Base-by-base conservation (phyloP, 208 protist genomes). In the Porcisia hertigi region DNA sequence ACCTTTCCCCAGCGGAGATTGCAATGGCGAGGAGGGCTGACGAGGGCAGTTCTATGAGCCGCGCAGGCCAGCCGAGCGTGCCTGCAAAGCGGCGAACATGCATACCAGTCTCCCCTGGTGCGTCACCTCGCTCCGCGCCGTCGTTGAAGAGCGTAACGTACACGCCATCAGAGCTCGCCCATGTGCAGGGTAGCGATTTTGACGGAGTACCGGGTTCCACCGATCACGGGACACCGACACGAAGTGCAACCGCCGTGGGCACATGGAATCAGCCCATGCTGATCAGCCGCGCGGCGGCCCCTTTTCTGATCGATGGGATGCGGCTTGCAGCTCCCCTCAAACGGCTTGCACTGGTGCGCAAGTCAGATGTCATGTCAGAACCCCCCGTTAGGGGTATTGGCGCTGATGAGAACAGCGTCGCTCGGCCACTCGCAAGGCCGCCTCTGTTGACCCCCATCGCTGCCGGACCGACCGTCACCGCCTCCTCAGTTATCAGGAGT, bases 121-220 rank as follows among this genome's bases (percentile, higher is more conserved):
- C 54, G 6, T 81, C 71, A 1, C 49, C 63, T 34, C 72, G 63
- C 25, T 84, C 83, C 6, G 79, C 72, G n/a, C 82, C 83, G 11
- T 89, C 86, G 39, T 57, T 86, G 16, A 75, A 84, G n/a, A 89
- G 86, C 73, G 76, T 65, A 16, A 89, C 86, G 43, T 80, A 87
- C 55, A 57, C 71, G 2, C 86, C 86, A 0, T 79, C 79, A 2
- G 79, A 89, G 49, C 60, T 89, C 8, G 59, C 58, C 64, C 25
- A 59, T 52, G 39, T 8, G 3, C 18, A 63, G 14, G 34, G 39
- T 41, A 14, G 49, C 58, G 9, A 11, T 39, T 30, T 1, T 52
- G 30, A 4, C 43, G 66, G 6, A 3, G 53, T 55, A 3, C 20
- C n/a, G 41, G 5, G 39, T 49, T 45, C 8, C n/a, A 23, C 41